Percentiles rank a stretch among this genome's conserved stretches.
Conservation (phyloP, 1,139 yeast genomes). For the Protomyces gravidus region DNA sequence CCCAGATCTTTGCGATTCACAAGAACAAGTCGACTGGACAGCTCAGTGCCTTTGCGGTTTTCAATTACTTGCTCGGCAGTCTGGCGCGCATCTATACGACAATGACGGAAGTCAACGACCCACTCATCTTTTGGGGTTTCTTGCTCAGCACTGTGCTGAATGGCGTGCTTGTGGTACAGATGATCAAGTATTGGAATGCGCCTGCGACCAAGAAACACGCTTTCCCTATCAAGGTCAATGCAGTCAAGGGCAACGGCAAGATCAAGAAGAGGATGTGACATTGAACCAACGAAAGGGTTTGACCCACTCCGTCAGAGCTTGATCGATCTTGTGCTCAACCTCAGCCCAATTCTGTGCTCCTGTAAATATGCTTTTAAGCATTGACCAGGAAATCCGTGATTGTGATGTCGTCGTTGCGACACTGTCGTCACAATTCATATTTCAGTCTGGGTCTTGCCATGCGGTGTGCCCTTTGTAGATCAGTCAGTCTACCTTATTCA, state of each 20-base stretch:
- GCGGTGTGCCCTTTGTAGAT: too few species aligned
- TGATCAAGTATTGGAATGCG: slow-evolving; percentile 40
- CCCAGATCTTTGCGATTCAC: slow-evolving; percentile 53
- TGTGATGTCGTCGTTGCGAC: not conserved
- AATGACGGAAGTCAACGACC: slow-evolving; percentile 44
- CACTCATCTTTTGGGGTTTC: slow-evolving; percentile 41
- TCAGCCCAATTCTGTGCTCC: too few species aligned
- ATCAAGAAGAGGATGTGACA: slow-evolving; percentile 1
- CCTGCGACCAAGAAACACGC: not conserved
- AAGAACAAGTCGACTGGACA: slow-evolving; percentile 53
- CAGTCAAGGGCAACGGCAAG: too few species aligned
- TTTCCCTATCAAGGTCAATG: not conserved
- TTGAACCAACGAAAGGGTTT: not conserved
- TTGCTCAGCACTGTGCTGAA: slow-evolving; percentile 41
- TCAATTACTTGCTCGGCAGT: slow-evolving; percentile 55
- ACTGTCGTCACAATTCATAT: not conserved
- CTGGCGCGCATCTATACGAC: slow-evolving; percentile 58
- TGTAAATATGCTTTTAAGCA: too few species aligned
- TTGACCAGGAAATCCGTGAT: not conserved
- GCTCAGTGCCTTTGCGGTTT: slow-evolving; percentile 52
- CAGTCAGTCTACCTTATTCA: too few species aligned
- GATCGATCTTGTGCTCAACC: too few species aligned
- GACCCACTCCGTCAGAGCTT: not conserved
- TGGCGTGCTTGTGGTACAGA: slow-evolving; percentile 41
- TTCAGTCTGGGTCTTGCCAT: too few species aligned